These are phyloP conservation scores for Sphaerulina musiva DNA, from an alignment of 2,329 filamentous ascomycete genomes.

Conservation along the genomic window DNA sequence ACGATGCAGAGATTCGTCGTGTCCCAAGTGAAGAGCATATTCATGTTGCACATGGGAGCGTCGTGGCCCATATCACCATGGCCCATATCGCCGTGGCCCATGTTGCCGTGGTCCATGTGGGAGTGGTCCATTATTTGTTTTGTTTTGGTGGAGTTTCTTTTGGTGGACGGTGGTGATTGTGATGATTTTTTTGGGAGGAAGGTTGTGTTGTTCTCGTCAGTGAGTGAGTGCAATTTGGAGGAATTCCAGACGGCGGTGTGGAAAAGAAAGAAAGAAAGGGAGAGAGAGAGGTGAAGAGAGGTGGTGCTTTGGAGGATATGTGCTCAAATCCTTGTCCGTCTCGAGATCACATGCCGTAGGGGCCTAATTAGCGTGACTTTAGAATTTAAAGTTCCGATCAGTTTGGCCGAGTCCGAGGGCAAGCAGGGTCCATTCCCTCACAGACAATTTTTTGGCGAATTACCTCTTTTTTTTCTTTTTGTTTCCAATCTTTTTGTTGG, in stretches of 20 bases:
- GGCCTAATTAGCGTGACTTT: neutral
- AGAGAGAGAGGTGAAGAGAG: too few species aligned
- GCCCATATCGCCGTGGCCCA: slow-evolving; percentile 9
- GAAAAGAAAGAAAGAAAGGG: too few species aligned
- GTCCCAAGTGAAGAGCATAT: slow-evolving; percentile 91
- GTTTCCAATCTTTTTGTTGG: neutral
- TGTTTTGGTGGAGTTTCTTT: too few species aligned
- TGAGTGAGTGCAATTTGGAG: neutral
- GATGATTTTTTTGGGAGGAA: neutral
- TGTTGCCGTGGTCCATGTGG: slow-evolving; percentile 19
- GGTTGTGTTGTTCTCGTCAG: neutral
- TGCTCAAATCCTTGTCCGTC: slow-evolving; percentile 2
- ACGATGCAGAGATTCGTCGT: slow-evolving; percentile 92
- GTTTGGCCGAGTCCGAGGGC: too few species aligned
- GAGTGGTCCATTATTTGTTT: slow-evolving; percentile 22
- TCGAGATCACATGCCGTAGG: neutral
- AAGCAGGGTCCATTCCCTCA: too few species aligned
- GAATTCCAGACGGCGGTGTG: too few species aligned
- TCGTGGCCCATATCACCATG: slow-evolving; percentile 49
- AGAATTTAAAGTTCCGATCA: neutral
- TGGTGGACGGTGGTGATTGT: too few species aligned
- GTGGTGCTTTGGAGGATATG: neutral
- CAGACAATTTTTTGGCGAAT: too few species aligned
- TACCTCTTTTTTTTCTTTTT: neutral
- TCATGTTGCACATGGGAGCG: slow-evolving; percentile 65